phyloP scores from a whole-genome alignment of 2,329 filamentous ascomycete species.

The Westerdykella aurantiaca region DNA sequence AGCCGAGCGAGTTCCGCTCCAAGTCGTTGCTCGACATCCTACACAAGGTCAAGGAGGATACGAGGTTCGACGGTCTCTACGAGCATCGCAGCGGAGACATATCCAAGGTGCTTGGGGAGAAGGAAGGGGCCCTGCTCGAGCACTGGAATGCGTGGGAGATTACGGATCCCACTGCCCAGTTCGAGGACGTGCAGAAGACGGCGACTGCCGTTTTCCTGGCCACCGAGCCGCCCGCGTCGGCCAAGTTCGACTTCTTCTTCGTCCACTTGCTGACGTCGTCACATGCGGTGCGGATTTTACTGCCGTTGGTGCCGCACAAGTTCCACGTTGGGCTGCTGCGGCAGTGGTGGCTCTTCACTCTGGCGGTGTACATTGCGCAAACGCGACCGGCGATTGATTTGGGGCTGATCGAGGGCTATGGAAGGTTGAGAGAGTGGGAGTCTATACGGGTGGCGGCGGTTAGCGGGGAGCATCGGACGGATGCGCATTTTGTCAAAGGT shows the following conservation, averaged over 20 bases:
- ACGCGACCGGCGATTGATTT: slow-evolving; percentile 65
- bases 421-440: slow-evolving; percentile 59
- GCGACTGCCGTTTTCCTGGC: slow-evolving; percentile 58
- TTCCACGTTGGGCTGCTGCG: slow-evolving; percentile 69
- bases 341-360: slow-evolving; percentile 83
- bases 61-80: slow-evolving; percentile 63
- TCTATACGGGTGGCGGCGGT: slow-evolving; percentile 69
- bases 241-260: slow-evolving; percentile 73
- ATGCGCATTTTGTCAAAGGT: slow-evolving; percentile 85
- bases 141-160: slow-evolving; percentile 88
- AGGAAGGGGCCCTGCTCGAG: slow-evolving; percentile 67
- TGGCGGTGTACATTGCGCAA: slow-evolving; percentile 72
- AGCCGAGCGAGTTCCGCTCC: slow-evolving; percentile 53
- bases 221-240: slow-evolving; percentile 26
- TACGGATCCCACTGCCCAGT: slow-evolving; percentile 63
- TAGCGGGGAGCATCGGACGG: slow-evolving; percentile 59
- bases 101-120: slow-evolving; percentile 59
- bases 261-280: slow-evolving; percentile 78
- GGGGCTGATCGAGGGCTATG: slow-evolving; percentile 53
- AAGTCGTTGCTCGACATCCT: slow-evolving; percentile 61
- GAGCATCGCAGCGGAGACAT: slow-evolving; percentile 58
- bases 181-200: slow-evolving; percentile 61
- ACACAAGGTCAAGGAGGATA: slow-evolving; percentile 61
- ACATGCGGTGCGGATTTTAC: slow-evolving; percentile 79
- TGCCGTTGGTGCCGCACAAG: slow-evolving; percentile 68